Percentiles rank a stretch among this genome's conserved stretches.
These are phyloP conservation scores for Vitis vinifera DNA, from an alignment of 164 flowering plant species.

Conservation along the genomic window DNA sequence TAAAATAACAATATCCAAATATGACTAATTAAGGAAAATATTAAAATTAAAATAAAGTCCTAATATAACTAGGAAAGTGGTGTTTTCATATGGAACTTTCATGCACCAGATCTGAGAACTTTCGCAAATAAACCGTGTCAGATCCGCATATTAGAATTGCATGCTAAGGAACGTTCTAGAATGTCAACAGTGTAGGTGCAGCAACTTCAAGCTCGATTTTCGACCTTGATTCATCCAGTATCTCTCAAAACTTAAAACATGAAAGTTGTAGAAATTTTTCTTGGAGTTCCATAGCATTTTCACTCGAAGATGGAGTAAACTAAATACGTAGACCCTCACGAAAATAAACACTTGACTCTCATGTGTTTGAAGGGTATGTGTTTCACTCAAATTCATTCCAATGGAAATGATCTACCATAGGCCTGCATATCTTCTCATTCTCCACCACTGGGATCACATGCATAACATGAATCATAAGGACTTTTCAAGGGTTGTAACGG, in stretches of 20 bases:
- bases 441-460: slow-evolving; percentile 5
- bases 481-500: slow-evolving; percentile 5
- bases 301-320: slow-evolving; percentile 1
- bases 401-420: slow-evolving; percentile 4
- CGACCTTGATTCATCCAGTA: slow-evolving; percentile 7
- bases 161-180: slow-evolving; percentile 8
- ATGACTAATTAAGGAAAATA: slow-evolving; percentile 4
- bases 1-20: background rate
- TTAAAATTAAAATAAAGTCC: background rate
- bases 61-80: slow-evolving; percentile 6
- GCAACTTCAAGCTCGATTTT: slow-evolving; percentile 8
- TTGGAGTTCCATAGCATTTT: slow-evolving; percentile 9
- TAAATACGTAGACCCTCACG: background rate
- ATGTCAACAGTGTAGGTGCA: background rate
- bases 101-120: slow-evolving; percentile 4
- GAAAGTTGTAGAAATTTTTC: slow-evolving; percentile 11
- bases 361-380: slow-evolving; percentile 1
- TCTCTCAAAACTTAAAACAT: slow-evolving; percentile 10
- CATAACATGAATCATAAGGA: slow-evolving; percentile 1
- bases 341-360: slow-evolving; percentile 2
- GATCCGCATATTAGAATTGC: slow-evolving; percentile 3
- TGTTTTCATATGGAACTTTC: slow-evolving; percentile 2
- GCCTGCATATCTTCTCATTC: slow-evolving; percentile 9
- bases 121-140: no score
- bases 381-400: slow-evolving; percentile 2